Evolutionary conservation across 163 green algal species (phyloP), one percentile per base, ranked within the genome.

Genomic region (Chlorella variabilis): DNA sequence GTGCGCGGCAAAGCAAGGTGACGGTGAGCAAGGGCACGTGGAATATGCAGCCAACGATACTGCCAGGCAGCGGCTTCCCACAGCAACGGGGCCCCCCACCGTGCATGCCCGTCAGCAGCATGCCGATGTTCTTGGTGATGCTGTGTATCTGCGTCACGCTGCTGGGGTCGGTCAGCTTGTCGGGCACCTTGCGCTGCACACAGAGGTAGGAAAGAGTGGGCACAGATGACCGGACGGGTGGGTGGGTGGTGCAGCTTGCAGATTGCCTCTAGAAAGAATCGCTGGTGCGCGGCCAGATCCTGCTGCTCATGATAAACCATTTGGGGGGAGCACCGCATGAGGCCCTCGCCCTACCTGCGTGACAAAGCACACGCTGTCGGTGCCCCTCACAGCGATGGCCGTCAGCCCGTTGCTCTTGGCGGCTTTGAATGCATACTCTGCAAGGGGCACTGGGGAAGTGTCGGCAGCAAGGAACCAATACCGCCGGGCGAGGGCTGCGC

Each of bases 401-500:
- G 96, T 99, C 33, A 97, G 87, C 5, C 96, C 97, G 4, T 82
- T 87, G 18, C 93, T 90, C 74, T 98, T 97, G 17, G 98, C 96
- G n/a, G 97, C 96, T 81, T 99, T 99, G 91, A 99, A 99, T 0
- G 97, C 97, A 92, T 99, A 99, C 86, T 99, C 97, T 98, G 29
- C 59, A 67, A 27, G 45, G 15, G 11, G 45, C 45, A 54, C 45
- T 54, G n/a, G n/a, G n/a, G n/a, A n/a, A n/a, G n/a, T n/a, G n/a
- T n/a, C n/a, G n/a, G n/a, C n/a, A n/a, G n/a, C n/a, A n/a, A n/a
- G n/a, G n/a, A n/a, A n/a, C n/a, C n/a, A n/a, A n/a, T n/a, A n/a
- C n/a, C n/a, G n/a, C n/a, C n/a, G 45, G 45, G 45, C 45, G 45
- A 54, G 11, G 45, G 45, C n/a, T n/a, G n/a, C 45, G 23, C 5